phyloP scores from a whole-genome alignment of 1,284 basidiomycete genomes.

The Malassezia furfur region DNA sequence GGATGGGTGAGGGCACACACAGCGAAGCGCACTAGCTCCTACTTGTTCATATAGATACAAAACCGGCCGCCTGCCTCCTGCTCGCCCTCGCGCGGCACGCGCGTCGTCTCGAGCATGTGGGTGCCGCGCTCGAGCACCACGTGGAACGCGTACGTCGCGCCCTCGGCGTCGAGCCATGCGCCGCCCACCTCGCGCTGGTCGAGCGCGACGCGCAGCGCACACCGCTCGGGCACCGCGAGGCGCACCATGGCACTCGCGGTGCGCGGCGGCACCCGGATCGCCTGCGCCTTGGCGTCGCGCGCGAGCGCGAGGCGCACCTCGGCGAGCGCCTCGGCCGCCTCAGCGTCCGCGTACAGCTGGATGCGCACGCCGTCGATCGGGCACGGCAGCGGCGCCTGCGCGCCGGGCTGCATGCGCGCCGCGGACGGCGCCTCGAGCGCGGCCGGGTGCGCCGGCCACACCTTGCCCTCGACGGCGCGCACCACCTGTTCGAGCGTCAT shows the following conservation, averaged over 20 bases:
- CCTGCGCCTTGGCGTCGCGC: background rate
- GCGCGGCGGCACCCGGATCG: background rate
- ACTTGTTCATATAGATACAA: conserved; percentile 1
- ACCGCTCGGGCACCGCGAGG: background rate
- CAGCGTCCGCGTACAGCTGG: background rate
- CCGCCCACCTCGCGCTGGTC: background rate
- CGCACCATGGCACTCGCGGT: background rate
- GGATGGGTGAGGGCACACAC: background rate
- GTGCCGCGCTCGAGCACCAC: background rate
- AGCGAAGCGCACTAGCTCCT: background rate
- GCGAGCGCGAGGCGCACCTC: background rate
- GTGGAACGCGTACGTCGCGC: background rate
- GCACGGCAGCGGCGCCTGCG: background rate
- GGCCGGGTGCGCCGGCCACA: conserved; percentile 13
- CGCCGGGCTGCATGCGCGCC: background rate
- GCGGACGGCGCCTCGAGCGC: background rate
- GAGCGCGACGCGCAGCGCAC: background rate
- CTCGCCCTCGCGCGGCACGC: background rate
- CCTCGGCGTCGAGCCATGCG: conserved; percentile 3
- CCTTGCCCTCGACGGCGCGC: background rate
- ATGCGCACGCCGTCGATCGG: background rate
- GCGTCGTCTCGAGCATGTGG: conserved; percentile 6
- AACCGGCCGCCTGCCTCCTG: background rate
- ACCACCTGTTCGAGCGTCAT: conserved; percentile 7
- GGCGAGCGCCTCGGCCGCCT: background rate